Evolutionary conservation across 2,329 filamentous ascomycete genomes (phyloP), one percentile per base, ranked within the genome.

Genomic region (Dactylellina leptospora): DNA sequence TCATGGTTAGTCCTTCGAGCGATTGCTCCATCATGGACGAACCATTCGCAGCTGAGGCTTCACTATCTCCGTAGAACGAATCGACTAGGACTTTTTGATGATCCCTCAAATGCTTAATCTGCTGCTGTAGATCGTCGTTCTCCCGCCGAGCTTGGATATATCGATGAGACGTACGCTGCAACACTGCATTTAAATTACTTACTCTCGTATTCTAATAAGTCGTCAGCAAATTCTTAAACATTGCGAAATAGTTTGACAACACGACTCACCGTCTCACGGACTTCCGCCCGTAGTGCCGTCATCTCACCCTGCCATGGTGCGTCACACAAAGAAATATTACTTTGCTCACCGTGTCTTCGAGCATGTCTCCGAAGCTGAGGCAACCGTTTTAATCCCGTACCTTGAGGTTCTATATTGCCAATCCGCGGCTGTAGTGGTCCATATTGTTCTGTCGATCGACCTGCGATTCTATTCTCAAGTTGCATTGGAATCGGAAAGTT

Each of bases 111-210:
- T 72, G 59, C 8, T 27, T 1, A 1, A 64, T 53, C 18, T 72
- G 68, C 2, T 59, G 45, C 8, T 64, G 18, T 18, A 72, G 40
- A 22, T 72, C 68, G 18, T 59, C 40, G 13, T 72, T 72, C 22
- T 72, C 25, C 11, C 53, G 62, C n/a, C 55, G 53, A 11, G 47
- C 28, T 10, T 72, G 40, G 5, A 72, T 36, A 36, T 45, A 72
- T 23, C 68, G 33, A 23, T 72, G 68, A 4, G 68, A 72, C 4
- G 68, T 72, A 11, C 68, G 59, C 30, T 72, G 59, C 4, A 72
- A 25, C 10, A 64, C 60, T 4, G 68, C 51, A n/a, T n/a, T n/a
- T n/a, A n/a, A n/a, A n/a, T n/a, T n/a, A n/a, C n/a, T n/a, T n/a
- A n/a, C n/a, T n/a, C n/a, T n/a, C n/a, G n/a, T n/a, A n/a, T n/a